Evolutionary conservation across 2,329 filamentous ascomycete species (phyloP).

Genomic region (Cercospora sesami): DNA sequence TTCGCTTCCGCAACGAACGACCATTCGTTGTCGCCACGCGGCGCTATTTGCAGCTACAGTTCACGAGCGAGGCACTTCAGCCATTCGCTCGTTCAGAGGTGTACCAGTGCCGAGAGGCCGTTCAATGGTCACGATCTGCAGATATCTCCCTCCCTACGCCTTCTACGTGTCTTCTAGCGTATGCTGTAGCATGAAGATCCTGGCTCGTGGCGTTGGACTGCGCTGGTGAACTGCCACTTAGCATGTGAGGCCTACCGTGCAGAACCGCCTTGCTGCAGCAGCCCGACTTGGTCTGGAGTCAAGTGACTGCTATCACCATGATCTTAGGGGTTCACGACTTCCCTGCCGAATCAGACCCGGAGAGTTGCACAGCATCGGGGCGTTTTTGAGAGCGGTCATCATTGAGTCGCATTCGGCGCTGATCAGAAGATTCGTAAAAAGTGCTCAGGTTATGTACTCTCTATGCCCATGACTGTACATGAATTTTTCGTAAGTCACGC

Average conservation of each 20-base stretch:
- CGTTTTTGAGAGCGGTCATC: background rate
- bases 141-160: background rate
- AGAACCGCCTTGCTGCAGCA: background rate
- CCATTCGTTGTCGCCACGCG: background rate
- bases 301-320: background rate
- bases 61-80: slow-evolving; percentile 2
- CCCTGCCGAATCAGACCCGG: no score
- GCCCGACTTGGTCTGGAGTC: background rate
- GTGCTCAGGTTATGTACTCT: background rate
- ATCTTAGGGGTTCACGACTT: background rate
- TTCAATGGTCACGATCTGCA: background rate
- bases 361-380: background rate
- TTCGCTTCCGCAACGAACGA: background rate
- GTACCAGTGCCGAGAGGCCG: background rate
- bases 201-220: background rate
- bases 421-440: background rate
- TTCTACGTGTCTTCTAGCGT: slow-evolving; percentile 15
- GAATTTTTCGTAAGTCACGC: background rate
- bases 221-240: background rate
- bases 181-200: slow-evolving; percentile 5
- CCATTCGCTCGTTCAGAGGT: background rate
- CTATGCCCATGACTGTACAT: background rate
- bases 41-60: background rate
- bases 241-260: background rate
- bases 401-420: background rate